Percentiles rank a stretch among this genome's conserved stretches.
phyloP scores from a whole-genome alignment of 1,139 yeast genomes.

The Geotrichum australiense region DNA sequence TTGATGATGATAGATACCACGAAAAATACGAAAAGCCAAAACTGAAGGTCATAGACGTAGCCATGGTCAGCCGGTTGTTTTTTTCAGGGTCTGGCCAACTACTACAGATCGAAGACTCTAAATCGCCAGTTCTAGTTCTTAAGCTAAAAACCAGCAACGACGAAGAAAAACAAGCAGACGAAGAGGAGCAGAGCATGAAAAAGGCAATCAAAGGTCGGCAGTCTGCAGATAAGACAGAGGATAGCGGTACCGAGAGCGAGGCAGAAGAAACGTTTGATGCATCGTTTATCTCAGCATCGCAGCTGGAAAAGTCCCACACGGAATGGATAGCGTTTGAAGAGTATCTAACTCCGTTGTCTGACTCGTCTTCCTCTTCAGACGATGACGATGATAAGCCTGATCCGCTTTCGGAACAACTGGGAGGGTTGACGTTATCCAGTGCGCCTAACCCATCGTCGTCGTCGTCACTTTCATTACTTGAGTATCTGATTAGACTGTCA shows the following conservation, averaged over 20 bases:
- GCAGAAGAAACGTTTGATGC: slow-evolving; percentile 22
- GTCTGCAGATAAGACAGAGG: slow-evolving; percentile 13
- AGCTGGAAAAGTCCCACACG: slow-evolving; percentile 20
- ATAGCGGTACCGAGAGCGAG: slow-evolving; percentile 25
- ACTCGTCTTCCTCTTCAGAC: slow-evolving; percentile 17
- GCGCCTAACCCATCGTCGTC: background rate
- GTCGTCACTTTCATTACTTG: slow-evolving; percentile 52
- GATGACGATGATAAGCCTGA: slow-evolving; percentile 11
- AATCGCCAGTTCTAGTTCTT: slow-evolving; percentile 62
- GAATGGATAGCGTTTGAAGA: slow-evolving; percentile 55
- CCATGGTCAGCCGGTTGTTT: slow-evolving; percentile 48
- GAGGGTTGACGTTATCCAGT: background rate
- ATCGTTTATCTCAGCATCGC: slow-evolving; percentile 2
- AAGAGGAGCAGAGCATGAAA: slow-evolving; percentile 6
- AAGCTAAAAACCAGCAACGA: slow-evolving; percentile 39
- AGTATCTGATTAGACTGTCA: slow-evolving; percentile 55
- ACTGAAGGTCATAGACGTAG: slow-evolving; percentile 36
- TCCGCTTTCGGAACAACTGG: slow-evolving; percentile 2
- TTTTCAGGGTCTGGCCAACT: slow-evolving; percentile 69
- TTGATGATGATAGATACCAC: slow-evolving; percentile 71
- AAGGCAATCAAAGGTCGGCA: slow-evolving; percentile 1
- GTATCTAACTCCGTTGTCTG: slow-evolving; percentile 27
- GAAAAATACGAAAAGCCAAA: slow-evolving; percentile 42
- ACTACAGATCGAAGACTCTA: slow-evolving; percentile 56
- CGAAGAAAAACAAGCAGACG: background rate